Percentiles rank a stretch among this genome's conserved stretches.
These are phyloP conservation scores for Penicillium sp. DNA, from an alignment of 2,329 filamentous ascomycete genomes.

Conservation along the genomic window DNA sequence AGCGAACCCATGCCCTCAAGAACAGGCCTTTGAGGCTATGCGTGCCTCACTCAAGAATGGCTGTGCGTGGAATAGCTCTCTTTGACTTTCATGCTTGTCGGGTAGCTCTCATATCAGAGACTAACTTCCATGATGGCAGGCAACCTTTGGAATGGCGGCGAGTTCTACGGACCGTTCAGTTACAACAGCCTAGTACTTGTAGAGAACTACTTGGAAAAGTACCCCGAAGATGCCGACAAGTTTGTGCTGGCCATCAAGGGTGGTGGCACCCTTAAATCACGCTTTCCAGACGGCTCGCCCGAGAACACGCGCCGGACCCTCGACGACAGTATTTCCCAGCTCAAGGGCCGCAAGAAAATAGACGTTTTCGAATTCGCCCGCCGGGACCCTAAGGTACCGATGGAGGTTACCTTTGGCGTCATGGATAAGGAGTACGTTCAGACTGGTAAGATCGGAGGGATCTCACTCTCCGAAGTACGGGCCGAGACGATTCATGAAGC, in stretches of 20 bases:
- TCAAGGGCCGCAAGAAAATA: constrained; percentile 41
- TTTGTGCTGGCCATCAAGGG: constrained; percentile 63
- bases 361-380: constrained; percentile 59
- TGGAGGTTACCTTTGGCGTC: constrained; percentile 43
- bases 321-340: constrained; percentile 51
- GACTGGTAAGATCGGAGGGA: constrained; percentile 42
- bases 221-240: constrained; percentile 61
- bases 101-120: background rate
- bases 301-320: constrained; percentile 55
- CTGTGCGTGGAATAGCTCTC: background rate
- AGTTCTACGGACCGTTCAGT: constrained; percentile 53
- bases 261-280: constrained; percentile 31
- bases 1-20: constrained; percentile 5
- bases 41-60: constrained; percentile 4
- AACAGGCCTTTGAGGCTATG: constrained; percentile 6
- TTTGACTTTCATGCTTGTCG: background rate
- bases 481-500: constrained; percentile 38
- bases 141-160: constrained; percentile 4
- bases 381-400: constrained; percentile 49
- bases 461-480: constrained; percentile 42
- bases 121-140: background rate
- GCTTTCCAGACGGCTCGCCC: constrained; percentile 49
- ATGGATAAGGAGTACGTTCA: constrained; percentile 34
- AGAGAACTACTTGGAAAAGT: constrained; percentile 58
- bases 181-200: constrained; percentile 59